Evolutionary conservation across 164 flowering plant genomes (phyloP).

Genomic region (Piper longum): DNA sequence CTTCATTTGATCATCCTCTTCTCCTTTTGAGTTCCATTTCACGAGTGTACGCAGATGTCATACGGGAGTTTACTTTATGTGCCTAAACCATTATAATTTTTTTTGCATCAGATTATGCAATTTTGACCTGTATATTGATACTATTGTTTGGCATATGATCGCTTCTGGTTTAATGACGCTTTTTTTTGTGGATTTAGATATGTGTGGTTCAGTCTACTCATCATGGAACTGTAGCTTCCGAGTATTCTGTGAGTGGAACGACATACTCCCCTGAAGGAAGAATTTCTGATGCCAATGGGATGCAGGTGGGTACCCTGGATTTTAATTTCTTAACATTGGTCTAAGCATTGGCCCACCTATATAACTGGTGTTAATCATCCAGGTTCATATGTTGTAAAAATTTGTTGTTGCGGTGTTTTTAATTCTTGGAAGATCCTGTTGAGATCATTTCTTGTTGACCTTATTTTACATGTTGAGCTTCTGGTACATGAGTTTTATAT

Average conservation of each 20-base stretch:
- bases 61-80: no score
- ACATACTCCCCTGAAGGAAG: constrained; percentile 91
- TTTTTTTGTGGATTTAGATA: constrained; percentile 26
- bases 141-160: background rate
- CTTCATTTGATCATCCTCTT: no score
- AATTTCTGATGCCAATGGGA: constrained; percentile 47
- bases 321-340: background rate
- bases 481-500: background rate
- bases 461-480: background rate
- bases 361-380: background rate
- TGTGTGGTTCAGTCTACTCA: constrained; percentile 58
- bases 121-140: no score
- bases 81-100: background rate
- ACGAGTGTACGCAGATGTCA: no score
- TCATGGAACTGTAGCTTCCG: constrained; percentile 41
- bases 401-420: no score
- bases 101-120: background rate
- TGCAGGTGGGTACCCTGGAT: constrained; percentile 34
- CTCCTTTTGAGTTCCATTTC: no score
- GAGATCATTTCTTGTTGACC: no score
- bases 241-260: constrained; percentile 75
- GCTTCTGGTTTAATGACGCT: background rate
- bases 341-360: background rate
- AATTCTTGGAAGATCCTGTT: no score
- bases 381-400: background rate